Evolutionary conservation across 2,329 filamentous ascomycete species (phyloP), one percentile per base, ranked within the genome.

Genomic region (Aspergillus sp.): DNA sequence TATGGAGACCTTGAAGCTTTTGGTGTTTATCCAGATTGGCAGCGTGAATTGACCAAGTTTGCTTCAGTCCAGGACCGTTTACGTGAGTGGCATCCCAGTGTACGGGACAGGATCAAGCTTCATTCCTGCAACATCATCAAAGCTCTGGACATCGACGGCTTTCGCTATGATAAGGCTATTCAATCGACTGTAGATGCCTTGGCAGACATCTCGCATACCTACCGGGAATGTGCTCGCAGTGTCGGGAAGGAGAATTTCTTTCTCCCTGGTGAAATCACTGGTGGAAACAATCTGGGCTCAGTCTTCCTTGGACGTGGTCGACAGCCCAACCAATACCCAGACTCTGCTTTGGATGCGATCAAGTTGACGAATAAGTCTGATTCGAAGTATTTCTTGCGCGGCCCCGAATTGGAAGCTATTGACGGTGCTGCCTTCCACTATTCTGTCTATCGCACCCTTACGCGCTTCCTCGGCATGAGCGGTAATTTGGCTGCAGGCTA

Each of bases 51-150:
- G 44, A 82, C 85, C 19, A 89, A 88, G 65, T 89, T 89, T 72
- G 85, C 86, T 51, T 86, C 83, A 44, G 86, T 88, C 1, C 87
- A 89, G 72, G 87, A 89, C 71, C 85, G 87, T 68, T 77, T 89
- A 3, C 82, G 87, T 55, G 86, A 88, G 66, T 89, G 87, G 87
- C 68, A 81, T 25, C 83, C 84, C 2, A 81, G 81, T 11, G 86
- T 88, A 0, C 75, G 82, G 32, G 78, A 82, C 50, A 85, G 84
- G 65, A 75, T 89, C 59, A 82, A 84, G 62, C 82, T 82, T 48
- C 86, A 88, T 66, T 87, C 85, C 1, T 89, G 87, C 73, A 84
- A 88, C 72, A 79, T 84, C 36, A 86, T 89, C 59, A 73, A 78
- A 23, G 83, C 82, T 63, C 77, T 89, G n/a, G 87, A 89, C 67